These are phyloP conservation scores for Ramalina peruviana DNA, from an alignment of 495 filamentous ascomycete genomes.

Conservation along the genomic window DNA sequence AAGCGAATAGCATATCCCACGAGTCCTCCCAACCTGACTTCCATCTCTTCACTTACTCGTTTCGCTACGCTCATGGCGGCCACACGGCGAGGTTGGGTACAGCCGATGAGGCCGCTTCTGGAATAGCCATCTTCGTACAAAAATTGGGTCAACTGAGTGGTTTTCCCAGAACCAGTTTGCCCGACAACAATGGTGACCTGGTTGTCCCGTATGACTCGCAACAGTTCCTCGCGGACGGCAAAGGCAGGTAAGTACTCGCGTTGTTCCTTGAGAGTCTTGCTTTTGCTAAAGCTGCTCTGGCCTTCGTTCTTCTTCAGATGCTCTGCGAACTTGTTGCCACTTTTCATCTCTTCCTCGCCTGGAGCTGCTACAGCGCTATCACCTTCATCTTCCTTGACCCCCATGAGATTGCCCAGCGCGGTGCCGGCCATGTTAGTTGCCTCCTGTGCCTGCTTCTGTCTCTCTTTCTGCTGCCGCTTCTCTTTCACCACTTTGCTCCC, in stretches of 20 bases:
- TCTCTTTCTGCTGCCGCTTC: constrained; percentile 77
- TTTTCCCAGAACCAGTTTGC: constrained; percentile 93
- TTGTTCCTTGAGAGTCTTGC: constrained; percentile 81
- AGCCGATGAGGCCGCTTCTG: constrained; percentile 77
- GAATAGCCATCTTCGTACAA: constrained; percentile 89
- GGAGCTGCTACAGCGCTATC: constrained; percentile 71
- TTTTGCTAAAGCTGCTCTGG: constrained; percentile 83
- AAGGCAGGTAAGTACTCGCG: constrained; percentile 91
- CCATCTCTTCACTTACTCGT: constrained; percentile 98
- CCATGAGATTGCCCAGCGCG: constrained; percentile 84
- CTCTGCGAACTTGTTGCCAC: constrained; percentile 73
- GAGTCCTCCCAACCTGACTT: constrained; percentile 72
- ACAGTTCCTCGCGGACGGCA: constrained; percentile 88
- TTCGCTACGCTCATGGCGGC: constrained; percentile 99
- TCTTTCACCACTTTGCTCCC: constrained; percentile 90
- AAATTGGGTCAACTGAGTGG: constrained; percentile 92
- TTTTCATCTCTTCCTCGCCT: constrained; percentile 53
- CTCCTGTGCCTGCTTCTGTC: constrained; percentile 89
- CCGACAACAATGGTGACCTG: constrained; percentile 95
- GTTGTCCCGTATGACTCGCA: constrained; percentile 90
- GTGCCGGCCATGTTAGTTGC: constrained; percentile 91
- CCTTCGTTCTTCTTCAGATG: constrained; percentile 84
- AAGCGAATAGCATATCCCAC: constrained; percentile 99
- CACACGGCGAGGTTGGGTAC: constrained; percentile 88
- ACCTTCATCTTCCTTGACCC: constrained; percentile 85